Evolutionary conservation across 2,329 filamentous ascomycete genomes (phyloP).

Genomic region (Sphaerulina vaccinii): DNA sequence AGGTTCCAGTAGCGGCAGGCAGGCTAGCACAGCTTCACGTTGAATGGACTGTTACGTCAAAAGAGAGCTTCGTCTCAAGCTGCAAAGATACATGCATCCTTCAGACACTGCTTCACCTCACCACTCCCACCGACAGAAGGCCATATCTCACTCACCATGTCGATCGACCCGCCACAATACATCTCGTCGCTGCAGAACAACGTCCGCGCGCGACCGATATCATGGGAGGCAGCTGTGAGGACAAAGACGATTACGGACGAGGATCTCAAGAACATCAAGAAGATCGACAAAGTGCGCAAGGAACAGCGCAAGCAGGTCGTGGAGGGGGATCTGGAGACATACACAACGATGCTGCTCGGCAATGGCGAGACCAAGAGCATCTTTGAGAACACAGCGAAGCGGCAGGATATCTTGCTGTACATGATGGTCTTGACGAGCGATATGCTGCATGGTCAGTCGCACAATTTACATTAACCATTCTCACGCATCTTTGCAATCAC

Average conservation of each 20-base stretch:
- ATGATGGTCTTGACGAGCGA: constrained; percentile 87
- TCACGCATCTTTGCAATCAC: background rate
- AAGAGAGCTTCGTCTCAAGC: background rate
- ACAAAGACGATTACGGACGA: constrained; percentile 91
- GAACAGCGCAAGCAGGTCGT: constrained; percentile 83
- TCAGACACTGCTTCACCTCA: too few relatives aligned
- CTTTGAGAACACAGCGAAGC: constrained; percentile 79
- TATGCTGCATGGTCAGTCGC: constrained; percentile 75
- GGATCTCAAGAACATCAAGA: constrained; percentile 92
- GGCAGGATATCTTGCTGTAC: constrained; percentile 90
- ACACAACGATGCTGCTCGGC: constrained; percentile 77
- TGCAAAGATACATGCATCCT: background rate
- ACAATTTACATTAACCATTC: background rate
- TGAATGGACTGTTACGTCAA: background rate
- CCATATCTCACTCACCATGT: constrained; percentile 57
- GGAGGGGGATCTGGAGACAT: constrained; percentile 75
- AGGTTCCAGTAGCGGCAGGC: background rate
- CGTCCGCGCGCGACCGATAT: constrained; percentile 91
- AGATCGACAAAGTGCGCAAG: constrained; percentile 92
- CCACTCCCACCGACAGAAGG: background rate
- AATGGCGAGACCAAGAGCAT: constrained; percentile 63
- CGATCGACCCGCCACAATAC: constrained; percentile 87
- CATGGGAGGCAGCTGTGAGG: constrained; percentile 94
- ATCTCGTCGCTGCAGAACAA: constrained; percentile 89
- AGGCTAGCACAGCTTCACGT: background rate